Conservation (phyloP, 2,329 filamentous ascomycete genomes). For the Colletotrichum camelliae region DNA sequence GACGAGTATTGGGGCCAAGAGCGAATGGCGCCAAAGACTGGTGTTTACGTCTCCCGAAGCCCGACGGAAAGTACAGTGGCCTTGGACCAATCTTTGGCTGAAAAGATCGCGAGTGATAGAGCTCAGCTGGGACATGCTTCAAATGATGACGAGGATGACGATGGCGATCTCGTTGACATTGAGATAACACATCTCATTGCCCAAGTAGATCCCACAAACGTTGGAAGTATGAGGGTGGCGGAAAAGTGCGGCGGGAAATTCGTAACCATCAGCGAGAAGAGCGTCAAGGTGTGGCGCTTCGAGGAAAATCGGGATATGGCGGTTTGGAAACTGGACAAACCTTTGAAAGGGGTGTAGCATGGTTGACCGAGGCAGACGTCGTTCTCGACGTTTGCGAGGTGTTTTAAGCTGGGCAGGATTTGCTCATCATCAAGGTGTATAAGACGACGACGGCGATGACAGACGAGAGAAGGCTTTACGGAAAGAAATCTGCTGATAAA, state of each 20-base stretch:
- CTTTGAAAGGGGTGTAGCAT: not conserved
- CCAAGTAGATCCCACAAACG: not conserved
- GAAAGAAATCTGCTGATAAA: not conserved
- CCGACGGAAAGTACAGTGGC: not conserved
- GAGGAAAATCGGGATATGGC: constrained; percentile 1
- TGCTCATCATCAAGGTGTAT: fast-evolving
- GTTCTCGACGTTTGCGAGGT: fast-evolving
- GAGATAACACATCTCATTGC: constrained; percentile 2
- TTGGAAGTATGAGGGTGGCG: not conserved
- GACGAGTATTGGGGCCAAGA: not conserved
- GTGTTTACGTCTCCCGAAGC: not conserved
- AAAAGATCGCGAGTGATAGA: fast-evolving
- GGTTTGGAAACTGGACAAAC: not conserved
- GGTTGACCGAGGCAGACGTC: fast-evolving
- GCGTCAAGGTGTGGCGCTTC: constrained; percentile 11
- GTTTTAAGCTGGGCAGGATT: not conserved
- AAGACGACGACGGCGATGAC: fast-evolving
- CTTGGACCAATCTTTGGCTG: not conserved
- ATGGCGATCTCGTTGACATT: not conserved
- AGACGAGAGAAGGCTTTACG: not conserved
- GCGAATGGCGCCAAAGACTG: not conserved
- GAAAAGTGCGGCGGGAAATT: not conserved
- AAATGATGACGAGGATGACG: not conserved
- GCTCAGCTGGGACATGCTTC: not conserved
- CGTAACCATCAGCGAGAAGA: not conserved